Evolutionary conservation across 768 basidiomycete species (phyloP).

Genomic region (Serendipita vermifera): DNA sequence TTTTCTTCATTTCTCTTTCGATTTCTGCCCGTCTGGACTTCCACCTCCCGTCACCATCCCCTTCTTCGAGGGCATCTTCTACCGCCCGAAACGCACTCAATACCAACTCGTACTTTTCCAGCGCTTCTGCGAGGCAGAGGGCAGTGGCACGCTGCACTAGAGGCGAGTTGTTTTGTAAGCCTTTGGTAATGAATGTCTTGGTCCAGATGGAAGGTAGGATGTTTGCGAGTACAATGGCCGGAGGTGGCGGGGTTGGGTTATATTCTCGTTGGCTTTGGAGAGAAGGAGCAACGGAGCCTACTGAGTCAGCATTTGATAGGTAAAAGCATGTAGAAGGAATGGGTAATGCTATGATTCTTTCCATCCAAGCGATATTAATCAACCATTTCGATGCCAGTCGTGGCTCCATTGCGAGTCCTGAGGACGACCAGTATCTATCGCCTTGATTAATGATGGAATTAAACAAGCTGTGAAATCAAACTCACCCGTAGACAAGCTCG

Average conservation of each 20-base stretch:
- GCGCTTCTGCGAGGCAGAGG: slow-evolving; percentile 57
- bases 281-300: slow-evolving; percentile 14
- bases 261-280: slow-evolving; percentile 30
- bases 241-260: slow-evolving; percentile 62
- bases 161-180: slow-evolving; percentile 53
- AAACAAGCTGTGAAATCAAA: slow-evolving; percentile 11
- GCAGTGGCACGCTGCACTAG: slow-evolving; percentile 83
- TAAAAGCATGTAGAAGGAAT: slow-evolving; percentile 53
- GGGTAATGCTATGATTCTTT: slow-evolving; percentile 61
- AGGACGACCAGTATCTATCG: slow-evolving; percentile 56
- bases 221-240: slow-evolving; percentile 58
- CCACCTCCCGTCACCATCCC: slow-evolving; percentile 60
- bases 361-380: slow-evolving; percentile 73
- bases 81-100: slow-evolving; percentile 36
- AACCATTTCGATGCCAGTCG: slow-evolving; percentile 86
- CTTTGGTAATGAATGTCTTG: slow-evolving; percentile 66
- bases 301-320: slow-evolving; percentile 28
- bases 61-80: slow-evolving; percentile 44
- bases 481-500: slow-evolving; percentile 68
- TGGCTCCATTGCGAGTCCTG: slow-evolving; percentile 64
- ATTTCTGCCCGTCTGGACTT: slow-evolving; percentile 47
- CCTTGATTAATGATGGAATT: slow-evolving; percentile 14
- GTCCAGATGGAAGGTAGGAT: slow-evolving; percentile 61
- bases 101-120: slow-evolving; percentile 56
- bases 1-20: slow-evolving; percentile 57